Conservation (phyloP, 129 eudicot species). For the Scalesia atractyloides region DNA sequence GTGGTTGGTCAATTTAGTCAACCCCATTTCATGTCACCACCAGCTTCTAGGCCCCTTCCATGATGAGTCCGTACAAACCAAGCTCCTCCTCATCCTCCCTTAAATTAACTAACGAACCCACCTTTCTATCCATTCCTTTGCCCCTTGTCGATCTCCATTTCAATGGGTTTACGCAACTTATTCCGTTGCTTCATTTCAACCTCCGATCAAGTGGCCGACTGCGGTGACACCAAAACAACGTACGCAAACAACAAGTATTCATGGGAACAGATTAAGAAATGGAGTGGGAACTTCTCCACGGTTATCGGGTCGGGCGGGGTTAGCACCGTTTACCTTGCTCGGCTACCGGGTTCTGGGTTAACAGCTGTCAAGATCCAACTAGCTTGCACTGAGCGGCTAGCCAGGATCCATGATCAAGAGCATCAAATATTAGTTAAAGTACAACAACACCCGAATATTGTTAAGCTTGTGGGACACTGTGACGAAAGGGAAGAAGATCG, state of each 20-base stretch:
- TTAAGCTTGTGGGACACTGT: conserved; percentile 58
- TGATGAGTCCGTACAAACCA: no score
- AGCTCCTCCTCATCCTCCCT: no score
- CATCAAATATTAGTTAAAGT: conserved; percentile 42
- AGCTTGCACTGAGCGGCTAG: conserved; percentile 51
- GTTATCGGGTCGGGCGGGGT: conserved; percentile 79
- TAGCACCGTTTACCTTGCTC: conserved; percentile 72
- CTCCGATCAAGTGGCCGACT: neutral
- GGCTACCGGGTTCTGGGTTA: conserved; percentile 34
- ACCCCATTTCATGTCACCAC: neutral
- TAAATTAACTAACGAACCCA: no score
- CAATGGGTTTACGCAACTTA: neutral
- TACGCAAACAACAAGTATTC: conserved; percentile 17
- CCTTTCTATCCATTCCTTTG: no score
- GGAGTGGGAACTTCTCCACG: conserved; percentile 39
- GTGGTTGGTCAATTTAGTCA: neutral
- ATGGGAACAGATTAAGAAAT: conserved; percentile 55
- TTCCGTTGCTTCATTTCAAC: neutral
- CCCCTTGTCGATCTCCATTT: no score
- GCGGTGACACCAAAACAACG: neutral
- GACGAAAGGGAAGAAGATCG: conserved; percentile 62
- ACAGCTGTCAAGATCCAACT: conserved; percentile 63
- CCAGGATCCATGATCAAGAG: conserved; percentile 53
- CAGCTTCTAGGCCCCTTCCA: neutral
- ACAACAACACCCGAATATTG: conserved; percentile 57